Evolutionary conservation across 2,329 filamentous ascomycete species (phyloP).

Genomic region (Penicillium expansum): DNA sequence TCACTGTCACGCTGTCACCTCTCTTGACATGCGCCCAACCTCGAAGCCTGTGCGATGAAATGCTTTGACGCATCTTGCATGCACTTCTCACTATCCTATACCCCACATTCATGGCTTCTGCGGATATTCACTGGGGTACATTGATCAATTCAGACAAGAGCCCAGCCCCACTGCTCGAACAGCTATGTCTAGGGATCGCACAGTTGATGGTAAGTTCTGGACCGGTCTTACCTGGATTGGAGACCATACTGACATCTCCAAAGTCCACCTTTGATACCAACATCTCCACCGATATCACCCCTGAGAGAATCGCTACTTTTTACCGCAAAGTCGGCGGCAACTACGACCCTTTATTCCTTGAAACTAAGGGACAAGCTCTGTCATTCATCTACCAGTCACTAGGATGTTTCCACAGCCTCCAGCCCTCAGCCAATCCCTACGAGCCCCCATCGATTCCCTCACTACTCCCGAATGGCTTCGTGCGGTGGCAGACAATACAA

Average conservation of each 20-base stretch:
- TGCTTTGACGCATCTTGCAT: slow-evolving; percentile 10
- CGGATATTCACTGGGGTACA: slow-evolving; percentile 53
- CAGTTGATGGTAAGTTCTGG: slow-evolving; percentile 63
- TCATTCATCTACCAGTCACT: slow-evolving; percentile 91
- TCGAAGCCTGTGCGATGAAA: slow-evolving; percentile 13
- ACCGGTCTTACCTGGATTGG: not conserved
- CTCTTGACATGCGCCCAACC: slow-evolving; percentile 1
- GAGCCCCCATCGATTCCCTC: slow-evolving; percentile 75
- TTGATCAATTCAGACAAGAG: slow-evolving; percentile 67
- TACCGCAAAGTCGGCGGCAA: slow-evolving; percentile 73
- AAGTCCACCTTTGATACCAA: slow-evolving; percentile 35
- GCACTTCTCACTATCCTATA: not conserved
- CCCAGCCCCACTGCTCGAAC: slow-evolving; percentile 64
- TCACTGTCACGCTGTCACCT: not conserved
- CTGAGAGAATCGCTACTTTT: slow-evolving; percentile 70
- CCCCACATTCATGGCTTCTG: slow-evolving; percentile 30
- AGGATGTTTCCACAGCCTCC: slow-evolving; percentile 83
- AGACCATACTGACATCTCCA: slow-evolving; percentile 3
- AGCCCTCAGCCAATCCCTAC: slow-evolving; percentile 69
- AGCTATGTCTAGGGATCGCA: slow-evolving; percentile 66
- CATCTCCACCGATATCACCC: slow-evolving; percentile 49
- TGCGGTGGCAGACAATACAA: slow-evolving; percentile 91
- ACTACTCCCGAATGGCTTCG: slow-evolving; percentile 78
- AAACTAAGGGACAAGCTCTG: slow-evolving; percentile 69
- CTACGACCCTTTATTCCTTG: slow-evolving; percentile 76